These are phyloP conservation scores for Elongisporangium senticosum DNA, from an alignment of 352 stramenopile genomes.

Conservation along the genomic window DNA sequence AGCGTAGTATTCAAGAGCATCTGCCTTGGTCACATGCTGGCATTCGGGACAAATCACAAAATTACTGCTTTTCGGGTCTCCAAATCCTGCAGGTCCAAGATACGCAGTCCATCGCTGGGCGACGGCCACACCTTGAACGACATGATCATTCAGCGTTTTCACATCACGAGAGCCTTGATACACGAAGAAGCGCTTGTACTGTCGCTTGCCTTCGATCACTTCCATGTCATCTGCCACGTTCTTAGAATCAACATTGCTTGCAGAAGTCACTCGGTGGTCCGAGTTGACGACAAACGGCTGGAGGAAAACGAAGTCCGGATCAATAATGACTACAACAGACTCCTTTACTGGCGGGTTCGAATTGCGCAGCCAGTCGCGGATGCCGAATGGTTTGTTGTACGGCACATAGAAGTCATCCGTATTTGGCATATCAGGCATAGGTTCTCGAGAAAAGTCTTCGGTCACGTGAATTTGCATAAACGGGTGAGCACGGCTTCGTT, in stretches of 20 bases:
- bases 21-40: slow-evolving; percentile 23
- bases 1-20: slow-evolving; percentile 44
- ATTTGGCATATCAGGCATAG: slow-evolving; percentile 8
- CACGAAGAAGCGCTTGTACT: slow-evolving; percentile 82
- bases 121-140: slow-evolving; percentile 38
- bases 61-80: slow-evolving; percentile 21
- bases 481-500: slow-evolving; percentile 21
- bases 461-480: slow-evolving; percentile 55
- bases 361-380: slow-evolving; percentile 63
- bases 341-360: slow-evolving; percentile 62
- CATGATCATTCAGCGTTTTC: slow-evolving; percentile 29
- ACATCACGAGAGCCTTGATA: slow-evolving; percentile 45
- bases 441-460: slow-evolving; percentile 37
- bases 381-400: slow-evolving; percentile 70
- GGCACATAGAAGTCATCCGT: slow-evolving; percentile 33
- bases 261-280: slow-evolving; percentile 43
- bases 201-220: slow-evolving; percentile 64
- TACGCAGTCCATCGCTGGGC: slow-evolving; percentile 49
- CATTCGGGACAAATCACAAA: slow-evolving; percentile 52
- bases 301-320: slow-evolving; percentile 74
- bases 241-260: slow-evolving; percentile 45
- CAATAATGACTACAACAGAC: slow-evolving; percentile 52
- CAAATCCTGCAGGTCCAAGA: slow-evolving; percentile 24
- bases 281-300: slow-evolving; percentile 56
- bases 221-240: slow-evolving; percentile 53